Percentiles rank a stretch among this genome's conserved stretches.
These are phyloP conservation scores for Beverwykella pulmonaria DNA, from an alignment of 495 filamentous ascomycete species.

Conservation along the genomic window DNA sequence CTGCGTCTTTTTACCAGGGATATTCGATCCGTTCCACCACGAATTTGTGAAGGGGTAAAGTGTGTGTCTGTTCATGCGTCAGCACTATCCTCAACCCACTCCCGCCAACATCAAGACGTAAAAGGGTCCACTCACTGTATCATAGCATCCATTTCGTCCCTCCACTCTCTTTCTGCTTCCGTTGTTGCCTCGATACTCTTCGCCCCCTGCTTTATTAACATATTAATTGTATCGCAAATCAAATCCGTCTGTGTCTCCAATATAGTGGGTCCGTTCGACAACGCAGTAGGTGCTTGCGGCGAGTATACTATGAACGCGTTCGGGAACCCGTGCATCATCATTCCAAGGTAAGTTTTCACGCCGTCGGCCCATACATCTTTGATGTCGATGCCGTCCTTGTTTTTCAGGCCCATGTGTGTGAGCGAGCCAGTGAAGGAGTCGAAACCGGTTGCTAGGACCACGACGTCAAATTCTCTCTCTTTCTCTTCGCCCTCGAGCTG, in stretches of 20 bases:
- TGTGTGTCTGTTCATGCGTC: background rate
- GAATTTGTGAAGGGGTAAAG: constrained; percentile 35
- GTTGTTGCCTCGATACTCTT: constrained; percentile 30
- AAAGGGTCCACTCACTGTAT: background rate
- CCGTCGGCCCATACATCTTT: constrained; percentile 32
- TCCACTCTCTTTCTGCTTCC: constrained; percentile 39
- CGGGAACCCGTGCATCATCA: constrained; percentile 33
- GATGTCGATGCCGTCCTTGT: constrained; percentile 32
- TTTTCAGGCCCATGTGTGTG: constrained; percentile 27
- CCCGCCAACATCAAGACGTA: background rate
- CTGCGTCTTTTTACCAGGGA: constrained; percentile 40
- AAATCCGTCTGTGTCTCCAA: constrained; percentile 35
- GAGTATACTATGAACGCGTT: constrained; percentile 34
- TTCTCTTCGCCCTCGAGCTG: constrained; percentile 5
- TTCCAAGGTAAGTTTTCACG: constrained; percentile 31
- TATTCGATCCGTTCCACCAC: constrained; percentile 39
- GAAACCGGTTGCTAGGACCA: constrained; percentile 36
- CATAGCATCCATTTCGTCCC: constrained; percentile 20
- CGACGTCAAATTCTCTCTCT: constrained; percentile 26
- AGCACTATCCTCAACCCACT: too few species aligned
- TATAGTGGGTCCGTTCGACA: constrained; percentile 37
- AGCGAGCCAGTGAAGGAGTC: constrained; percentile 33
- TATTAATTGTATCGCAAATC: constrained; percentile 30
- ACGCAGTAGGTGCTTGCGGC: constrained; percentile 40
- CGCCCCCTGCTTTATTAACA: constrained; percentile 13